These are phyloP conservation scores for Draba incana DNA, from an alignment of 345 rosid species.

Conservation along the genomic window DNA sequence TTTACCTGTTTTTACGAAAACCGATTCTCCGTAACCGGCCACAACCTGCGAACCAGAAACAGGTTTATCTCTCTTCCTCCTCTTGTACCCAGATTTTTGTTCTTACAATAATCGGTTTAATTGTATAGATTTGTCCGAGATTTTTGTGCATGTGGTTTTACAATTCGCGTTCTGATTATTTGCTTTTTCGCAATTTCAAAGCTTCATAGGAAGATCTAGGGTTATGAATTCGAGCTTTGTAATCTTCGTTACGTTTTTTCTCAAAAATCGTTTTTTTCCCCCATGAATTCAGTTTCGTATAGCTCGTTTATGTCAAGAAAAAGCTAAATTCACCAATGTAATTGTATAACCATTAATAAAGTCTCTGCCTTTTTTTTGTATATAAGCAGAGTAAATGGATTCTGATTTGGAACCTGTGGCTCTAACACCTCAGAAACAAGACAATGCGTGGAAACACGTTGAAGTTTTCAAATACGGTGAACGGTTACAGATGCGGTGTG, in stretches of 20 bases:
- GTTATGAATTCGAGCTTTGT: background rate
- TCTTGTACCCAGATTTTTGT: background rate
- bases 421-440: conserved; percentile 74
- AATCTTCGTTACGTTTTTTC: background rate
- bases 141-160: conserved; percentile 22
- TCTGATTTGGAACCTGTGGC: conserved; percentile 57
- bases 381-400: conserved; percentile 27
- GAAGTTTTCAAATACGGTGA: conserved; percentile 73
- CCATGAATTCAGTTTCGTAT: background rate
- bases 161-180: background rate
- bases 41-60: conserved; percentile 33
- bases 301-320: no score
- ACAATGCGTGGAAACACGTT: conserved; percentile 94
- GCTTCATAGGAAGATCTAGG: background rate
- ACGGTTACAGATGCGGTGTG: conserved; percentile 70
- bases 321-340: conserved; percentile 17
- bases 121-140: background rate
- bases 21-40: conserved; percentile 43
- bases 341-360: conserved; percentile 10
- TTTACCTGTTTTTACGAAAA: conserved; percentile 17
- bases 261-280: background rate
- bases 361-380: background rate
- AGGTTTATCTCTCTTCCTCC: conserved; percentile 18
- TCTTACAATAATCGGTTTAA: background rate
- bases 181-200: no score